These are phyloP conservation scores for Chlorencoelia australis DNA, from an alignment of 2,329 filamentous ascomycete species.

Conservation along the genomic window DNA sequence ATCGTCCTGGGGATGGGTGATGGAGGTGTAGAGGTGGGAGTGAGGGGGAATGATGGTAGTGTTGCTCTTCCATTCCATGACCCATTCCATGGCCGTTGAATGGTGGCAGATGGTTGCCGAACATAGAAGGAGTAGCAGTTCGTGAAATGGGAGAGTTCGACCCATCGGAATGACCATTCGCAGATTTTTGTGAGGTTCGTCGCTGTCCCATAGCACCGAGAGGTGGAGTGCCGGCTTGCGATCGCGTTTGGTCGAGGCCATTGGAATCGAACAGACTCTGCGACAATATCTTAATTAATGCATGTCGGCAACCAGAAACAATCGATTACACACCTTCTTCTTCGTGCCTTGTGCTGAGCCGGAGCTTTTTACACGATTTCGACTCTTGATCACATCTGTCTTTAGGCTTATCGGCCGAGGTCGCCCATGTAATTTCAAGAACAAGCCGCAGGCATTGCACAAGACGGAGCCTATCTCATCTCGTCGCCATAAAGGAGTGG, in stretches of 20 bases:
- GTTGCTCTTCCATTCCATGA: conserved; percentile 53
- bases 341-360: conserved; percentile 65
- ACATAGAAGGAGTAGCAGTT: conserved; percentile 67
- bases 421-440: conserved; percentile 91
- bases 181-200: conserved; percentile 60
- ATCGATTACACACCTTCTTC: conserved; percentile 57
- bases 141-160: conserved; percentile 72
- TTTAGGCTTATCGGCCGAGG: conserved; percentile 92
- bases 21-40: conserved; percentile 40
- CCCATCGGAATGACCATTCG: conserved; percentile 63
- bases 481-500: conserved; percentile 92
- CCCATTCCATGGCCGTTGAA: conserved; percentile 64
- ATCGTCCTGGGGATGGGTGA: conserved; percentile 47
- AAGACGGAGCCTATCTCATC: conserved; percentile 93
- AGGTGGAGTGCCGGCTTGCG: conserved; percentile 44
- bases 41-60: conserved; percentile 48
- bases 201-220: conserved; percentile 45
- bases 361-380: conserved; percentile 90
- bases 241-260: conserved; percentile 46
- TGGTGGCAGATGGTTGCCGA: conserved; percentile 63
- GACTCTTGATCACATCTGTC: conserved; percentile 98
- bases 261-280: conserved; percentile 38
- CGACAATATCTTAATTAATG: conserved; percentile 16
- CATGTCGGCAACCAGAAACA: conserved; percentile 7
- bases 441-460: conserved; percentile 96